Evolutionary conservation across 345 rosid genomes (phyloP).

Genomic region (Lepidium didymum): DNA sequence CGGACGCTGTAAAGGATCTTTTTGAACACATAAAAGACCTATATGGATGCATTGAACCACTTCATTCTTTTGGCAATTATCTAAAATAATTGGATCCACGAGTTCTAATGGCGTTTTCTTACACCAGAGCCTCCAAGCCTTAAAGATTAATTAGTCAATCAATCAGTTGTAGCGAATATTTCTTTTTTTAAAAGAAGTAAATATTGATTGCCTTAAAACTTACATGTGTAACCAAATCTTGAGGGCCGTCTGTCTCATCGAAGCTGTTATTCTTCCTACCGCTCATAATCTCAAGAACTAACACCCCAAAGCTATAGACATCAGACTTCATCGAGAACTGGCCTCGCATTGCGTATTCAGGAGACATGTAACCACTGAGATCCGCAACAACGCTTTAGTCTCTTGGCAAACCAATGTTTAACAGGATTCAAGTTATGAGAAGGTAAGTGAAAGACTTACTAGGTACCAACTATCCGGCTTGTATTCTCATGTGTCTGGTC

Average conservation of each 20-base stretch:
- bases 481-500: slow-evolving; percentile 34
- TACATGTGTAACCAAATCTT: neutral
- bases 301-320: slow-evolving; percentile 6
- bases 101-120: neutral
- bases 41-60: neutral
- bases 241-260: neutral
- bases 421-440: too few relatives aligned
- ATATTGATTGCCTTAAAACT: neutral
- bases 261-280: neutral
- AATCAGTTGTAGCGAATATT: neutral
- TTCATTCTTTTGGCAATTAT: neutral
- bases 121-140: neutral
- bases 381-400: too few relatives aligned
- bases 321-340: neutral
- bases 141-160: neutral
- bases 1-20: neutral
- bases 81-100: neutral
- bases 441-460: slow-evolving; percentile 29
- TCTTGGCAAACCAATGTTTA: too few relatives aligned
- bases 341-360: neutral
- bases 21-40: neutral
- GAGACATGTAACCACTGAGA: slow-evolving; percentile 12
- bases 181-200: too few relatives aligned
- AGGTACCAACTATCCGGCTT: slow-evolving; percentile 40
- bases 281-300: neutral